A percentile compares a stretch with the other conserved stretches of the same genome.
Conservation (phyloP, 1,139 yeast genomes). For the Candida sp. region DNA sequence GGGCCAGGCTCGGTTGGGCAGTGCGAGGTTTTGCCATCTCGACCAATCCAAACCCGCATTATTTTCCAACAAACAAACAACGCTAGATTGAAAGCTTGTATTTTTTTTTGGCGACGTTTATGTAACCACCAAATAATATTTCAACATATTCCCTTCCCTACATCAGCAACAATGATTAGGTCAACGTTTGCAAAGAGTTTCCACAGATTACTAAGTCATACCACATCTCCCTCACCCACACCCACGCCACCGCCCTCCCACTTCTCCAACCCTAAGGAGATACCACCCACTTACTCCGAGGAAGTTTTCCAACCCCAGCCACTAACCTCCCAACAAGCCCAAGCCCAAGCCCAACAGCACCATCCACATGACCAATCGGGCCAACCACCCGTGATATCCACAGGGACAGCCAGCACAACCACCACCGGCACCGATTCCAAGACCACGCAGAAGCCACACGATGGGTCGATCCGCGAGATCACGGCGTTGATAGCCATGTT, state of each 20-base stretch:
- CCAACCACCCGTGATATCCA: background rate
- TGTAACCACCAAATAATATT: background rate
- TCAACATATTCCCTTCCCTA: too few relatives aligned
- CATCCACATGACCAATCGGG: background rate
- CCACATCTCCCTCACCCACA: constrained; percentile 4
- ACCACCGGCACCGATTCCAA: background rate
- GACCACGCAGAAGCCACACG: constrained; percentile 6
- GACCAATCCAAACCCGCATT: constrained; percentile 3
- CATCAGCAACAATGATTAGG: constrained; percentile 5
- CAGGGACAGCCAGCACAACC: background rate
- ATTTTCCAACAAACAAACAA: background rate
- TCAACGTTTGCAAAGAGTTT: constrained; percentile 9
- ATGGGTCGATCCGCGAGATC: constrained; percentile 30
- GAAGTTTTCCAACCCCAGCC: constrained; percentile 2
- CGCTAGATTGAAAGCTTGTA: background rate
- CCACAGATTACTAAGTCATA: constrained; percentile 8
- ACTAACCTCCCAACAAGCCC: constrained; percentile 1
- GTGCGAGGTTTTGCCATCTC: constrained; percentile 7
- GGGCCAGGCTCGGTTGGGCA: background rate
- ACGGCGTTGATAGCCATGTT: constrained; percentile 41
- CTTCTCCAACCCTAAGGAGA: constrained; percentile 17
- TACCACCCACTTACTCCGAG: constrained; percentile 20
- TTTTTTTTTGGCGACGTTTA: background rate
- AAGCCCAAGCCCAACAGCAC: background rate
- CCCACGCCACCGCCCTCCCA: constrained; percentile 20